Evolutionary conservation across 768 basidiomycete genomes (phyloP), one percentile per base, ranked within the genome.

Genomic region (Pleurotus ostreatus): DNA sequence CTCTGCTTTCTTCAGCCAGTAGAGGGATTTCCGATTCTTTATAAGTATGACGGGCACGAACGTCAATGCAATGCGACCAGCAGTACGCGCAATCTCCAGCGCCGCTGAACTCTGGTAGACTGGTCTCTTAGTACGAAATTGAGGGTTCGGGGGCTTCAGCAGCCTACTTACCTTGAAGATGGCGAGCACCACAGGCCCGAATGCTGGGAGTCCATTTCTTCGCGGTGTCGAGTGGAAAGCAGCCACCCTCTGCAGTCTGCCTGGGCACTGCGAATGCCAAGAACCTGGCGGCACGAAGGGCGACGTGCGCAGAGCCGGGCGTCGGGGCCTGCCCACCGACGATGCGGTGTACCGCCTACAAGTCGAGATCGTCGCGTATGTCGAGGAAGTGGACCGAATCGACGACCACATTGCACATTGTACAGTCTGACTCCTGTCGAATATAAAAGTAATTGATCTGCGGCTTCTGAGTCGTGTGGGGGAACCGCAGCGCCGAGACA

Each of bases 21-120:
- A 80, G 57, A 72, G 76, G 0, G 82, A 73, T 59, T 71, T 78
- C 59, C 77, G 70, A 51, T 83, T 87, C 60, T 78, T 82, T 39
- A 90, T 59, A 52, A 89, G 68, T 57, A 91, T 65, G 30, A 89
- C 66, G 20, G 92, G 92, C 11, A 91, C 72, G 59, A 94, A 83
- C 0, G 89, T 92, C 30, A 94, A 74, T 0, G 82, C 84, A 49
- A 94, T 76, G 56, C 92, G 81, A 44, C 78, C 84, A 43, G 82
- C 81, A 6, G 84, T 89, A 47, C 86, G 80, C 13, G 83, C 81
- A n/a, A 87, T 41, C 63, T 88, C 85, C 49, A 94, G 74, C 0
- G 85, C 79, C n/a, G 83, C 79, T 3, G 91, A 90, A 1, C 87
- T 78, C 92, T 94, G 60, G n/a, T 44, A 48, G 55, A 57, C 39